A percentile compares a stretch with the other conserved stretches of the same genome.
Conservation (phyloP, 1,284 basidiomycete genomes). For the Athelia psychrophila region DNA sequence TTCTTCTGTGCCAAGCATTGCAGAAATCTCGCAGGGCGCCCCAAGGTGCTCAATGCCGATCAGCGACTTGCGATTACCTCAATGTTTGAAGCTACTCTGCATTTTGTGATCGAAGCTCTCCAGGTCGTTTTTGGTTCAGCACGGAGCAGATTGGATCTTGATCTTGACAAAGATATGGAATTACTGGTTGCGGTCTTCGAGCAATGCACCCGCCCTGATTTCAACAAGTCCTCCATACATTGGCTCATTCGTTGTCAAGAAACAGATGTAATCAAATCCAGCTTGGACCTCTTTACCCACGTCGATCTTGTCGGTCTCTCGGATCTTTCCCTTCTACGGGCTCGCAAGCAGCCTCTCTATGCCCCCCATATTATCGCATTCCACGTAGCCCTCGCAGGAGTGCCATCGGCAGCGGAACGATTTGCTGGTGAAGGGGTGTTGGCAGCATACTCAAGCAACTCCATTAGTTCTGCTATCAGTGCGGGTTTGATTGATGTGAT, state of each 20-base stretch:
- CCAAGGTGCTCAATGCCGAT: slow-evolving; percentile 55
- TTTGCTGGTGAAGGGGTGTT: slow-evolving; percentile 84
- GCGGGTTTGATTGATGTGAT: slow-evolving; percentile 69
- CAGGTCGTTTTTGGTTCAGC: slow-evolving; percentile 69
- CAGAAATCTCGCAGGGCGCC: slow-evolving; percentile 43
- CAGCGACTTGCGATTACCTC: slow-evolving; percentile 56
- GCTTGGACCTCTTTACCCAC: slow-evolving; percentile 72
- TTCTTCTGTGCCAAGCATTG: slow-evolving; percentile 74
- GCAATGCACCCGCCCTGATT: slow-evolving; percentile 67
- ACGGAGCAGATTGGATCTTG: slow-evolving; percentile 50
- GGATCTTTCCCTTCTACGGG: slow-evolving; percentile 56
- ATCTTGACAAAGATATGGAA: slow-evolving; percentile 78
- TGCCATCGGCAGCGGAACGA: slow-evolving; percentile 77
- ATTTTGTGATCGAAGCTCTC: slow-evolving; percentile 68
- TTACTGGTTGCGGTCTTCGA: slow-evolving; percentile 81
- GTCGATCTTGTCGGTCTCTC: slow-evolving; percentile 69
- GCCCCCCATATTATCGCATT: slow-evolving; percentile 77
- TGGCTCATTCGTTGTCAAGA: slow-evolving; percentile 86
- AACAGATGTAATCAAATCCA: slow-evolving; percentile 74
- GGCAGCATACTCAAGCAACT: slow-evolving; percentile 81
- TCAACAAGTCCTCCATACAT: slow-evolving; percentile 58
- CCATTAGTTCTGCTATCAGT: slow-evolving; percentile 73
- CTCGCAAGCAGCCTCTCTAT: slow-evolving; percentile 65
- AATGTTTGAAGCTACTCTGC: slow-evolving; percentile 62
- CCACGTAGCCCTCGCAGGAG: slow-evolving; percentile 82